A percentile compares a stretch with the other conserved stretches of the same genome.
Conservation (phyloP, 2,329 filamentous ascomycete genomes). For the Epichloe festucae region DNA sequence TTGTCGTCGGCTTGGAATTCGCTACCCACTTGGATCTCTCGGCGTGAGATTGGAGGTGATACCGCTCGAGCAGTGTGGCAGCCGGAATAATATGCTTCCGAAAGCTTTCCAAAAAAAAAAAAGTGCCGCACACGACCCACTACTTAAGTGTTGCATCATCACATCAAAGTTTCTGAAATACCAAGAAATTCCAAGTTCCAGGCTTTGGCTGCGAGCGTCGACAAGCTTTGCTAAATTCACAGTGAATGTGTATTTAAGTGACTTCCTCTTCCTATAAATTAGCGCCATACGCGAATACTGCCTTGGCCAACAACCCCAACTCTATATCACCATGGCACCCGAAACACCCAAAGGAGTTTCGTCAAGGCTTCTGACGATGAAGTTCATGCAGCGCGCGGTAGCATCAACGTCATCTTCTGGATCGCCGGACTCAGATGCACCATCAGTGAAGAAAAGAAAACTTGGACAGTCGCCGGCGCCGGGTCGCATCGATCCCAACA, state of each 20-base stretch:
- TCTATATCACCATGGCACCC: conserved; percentile 26
- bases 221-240: not conserved
- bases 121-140: not conserved
- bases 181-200: not conserved
- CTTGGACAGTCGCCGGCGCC: conserved; percentile 24
- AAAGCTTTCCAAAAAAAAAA: not conserved
- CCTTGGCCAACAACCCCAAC: no score
- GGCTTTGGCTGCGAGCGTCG: not conserved
- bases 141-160: not conserved
- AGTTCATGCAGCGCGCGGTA: conserved; percentile 89
- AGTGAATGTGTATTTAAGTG: not conserved
- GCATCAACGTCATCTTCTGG: conserved; percentile 39
- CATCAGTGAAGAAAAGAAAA: conserved; percentile 52
- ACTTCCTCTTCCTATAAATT: not conserved
- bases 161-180: not conserved
- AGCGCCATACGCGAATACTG: no score
- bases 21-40: not conserved
- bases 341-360: conserved; percentile 60
- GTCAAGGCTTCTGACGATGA: conserved; percentile 82
- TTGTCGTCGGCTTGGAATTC: conserved; percentile 1
- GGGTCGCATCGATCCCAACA: conserved; percentile 21
- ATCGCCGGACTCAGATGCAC: conserved; percentile 35
- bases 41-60: not conserved
- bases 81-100: conserved; percentile 8
- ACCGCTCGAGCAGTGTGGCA: not conserved